These are phyloP conservation scores for Citeromyces hawaiiensis DNA, from an alignment of 1,139 yeast species.

Conservation along the genomic window DNA sequence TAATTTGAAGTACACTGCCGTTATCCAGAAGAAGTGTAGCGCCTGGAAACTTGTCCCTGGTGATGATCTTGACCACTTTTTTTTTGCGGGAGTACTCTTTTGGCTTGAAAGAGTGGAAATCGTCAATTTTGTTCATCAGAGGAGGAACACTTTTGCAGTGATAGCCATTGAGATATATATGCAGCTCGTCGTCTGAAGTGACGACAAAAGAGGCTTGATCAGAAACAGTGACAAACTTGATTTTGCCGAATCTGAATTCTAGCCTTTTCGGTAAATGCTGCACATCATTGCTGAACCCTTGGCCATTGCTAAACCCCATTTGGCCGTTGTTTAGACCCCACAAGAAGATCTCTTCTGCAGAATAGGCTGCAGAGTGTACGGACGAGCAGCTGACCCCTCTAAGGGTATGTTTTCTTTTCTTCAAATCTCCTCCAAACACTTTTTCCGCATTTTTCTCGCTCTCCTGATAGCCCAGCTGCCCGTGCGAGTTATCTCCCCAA, in stretches of 20 bases:
- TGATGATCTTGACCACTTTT: conserved; percentile 14
- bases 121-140: conserved; percentile 14
- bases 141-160: conserved; percentile 36
- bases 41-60: conserved; percentile 19
- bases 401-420: conserved; percentile 16
- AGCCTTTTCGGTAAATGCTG: conserved; percentile 28
- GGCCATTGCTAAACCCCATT: no score
- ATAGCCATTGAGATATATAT: conserved; percentile 45
- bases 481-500: conserved; percentile 66
- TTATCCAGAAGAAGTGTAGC: conserved; percentile 33
- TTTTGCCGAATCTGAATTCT: conserved; percentile 28
- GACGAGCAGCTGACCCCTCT: conserved; percentile 57
- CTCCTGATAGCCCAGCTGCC: conserved; percentile 46
- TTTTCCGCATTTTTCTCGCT: conserved; percentile 21
- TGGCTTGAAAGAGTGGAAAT: conserved; percentile 44
- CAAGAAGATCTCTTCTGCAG: conserved; percentile 34
- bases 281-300: conserved; percentile 30
- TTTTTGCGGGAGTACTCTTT: conserved; percentile 13
- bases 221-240: conserved; percentile 50
- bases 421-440: conserved; percentile 34
- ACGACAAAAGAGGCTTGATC: conserved; percentile 63
- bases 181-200: conserved; percentile 45
- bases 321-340: conserved; percentile 91
- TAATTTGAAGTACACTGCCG: conserved; percentile 36
- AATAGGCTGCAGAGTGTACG: conserved; percentile 56